Percentiles rank a stretch among this genome's conserved stretches.
These are phyloP conservation scores for Protostelium mycophagum DNA, from an alignment of 78 protist species.

Conservation along the genomic window DNA sequence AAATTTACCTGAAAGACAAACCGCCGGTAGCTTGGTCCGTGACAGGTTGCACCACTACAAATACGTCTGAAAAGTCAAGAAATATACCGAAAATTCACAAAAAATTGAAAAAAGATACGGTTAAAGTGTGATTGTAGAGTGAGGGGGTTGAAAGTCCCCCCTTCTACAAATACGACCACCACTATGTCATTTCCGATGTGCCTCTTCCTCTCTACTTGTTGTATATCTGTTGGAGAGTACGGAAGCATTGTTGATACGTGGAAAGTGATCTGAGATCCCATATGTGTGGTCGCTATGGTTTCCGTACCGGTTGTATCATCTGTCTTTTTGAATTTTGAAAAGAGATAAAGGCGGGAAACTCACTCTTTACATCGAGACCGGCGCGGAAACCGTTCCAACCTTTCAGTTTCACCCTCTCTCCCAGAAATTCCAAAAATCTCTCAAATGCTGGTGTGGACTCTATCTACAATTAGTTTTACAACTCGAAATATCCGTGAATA, in stretches of 20 bases:
- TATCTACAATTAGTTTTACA: too few species aligned
- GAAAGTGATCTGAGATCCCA: constrained; percentile 67
- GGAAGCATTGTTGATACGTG: constrained; percentile 76
- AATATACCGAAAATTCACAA: neutral
- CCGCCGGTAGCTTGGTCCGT: neutral
- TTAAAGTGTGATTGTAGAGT: neutral
- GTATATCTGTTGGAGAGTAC: constrained; percentile 17
- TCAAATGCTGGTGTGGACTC: constrained; percentile 24
- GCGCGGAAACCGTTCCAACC: constrained; percentile 58
- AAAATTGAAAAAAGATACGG: neutral
- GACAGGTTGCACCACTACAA: neutral
- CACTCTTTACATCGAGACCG: constrained; percentile 59
- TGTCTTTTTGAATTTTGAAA: neutral
- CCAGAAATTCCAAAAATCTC: constrained; percentile 65
- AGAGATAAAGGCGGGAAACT: neutral
- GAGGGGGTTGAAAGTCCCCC: neutral
- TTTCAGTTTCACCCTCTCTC: constrained; percentile 43
- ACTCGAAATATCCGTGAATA: too few species aligned
- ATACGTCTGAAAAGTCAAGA: neutral
- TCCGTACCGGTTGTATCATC: constrained; percentile 44
- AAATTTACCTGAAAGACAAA: neutral
- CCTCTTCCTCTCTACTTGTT: constrained; percentile 69
- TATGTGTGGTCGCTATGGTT: constrained; percentile 33
- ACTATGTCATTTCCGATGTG: constrained; percentile 79
- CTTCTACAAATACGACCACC: neutral